Conservation (phyloP, 2,329 filamentous ascomycete species). For the Phialophora verrucosa region DNA sequence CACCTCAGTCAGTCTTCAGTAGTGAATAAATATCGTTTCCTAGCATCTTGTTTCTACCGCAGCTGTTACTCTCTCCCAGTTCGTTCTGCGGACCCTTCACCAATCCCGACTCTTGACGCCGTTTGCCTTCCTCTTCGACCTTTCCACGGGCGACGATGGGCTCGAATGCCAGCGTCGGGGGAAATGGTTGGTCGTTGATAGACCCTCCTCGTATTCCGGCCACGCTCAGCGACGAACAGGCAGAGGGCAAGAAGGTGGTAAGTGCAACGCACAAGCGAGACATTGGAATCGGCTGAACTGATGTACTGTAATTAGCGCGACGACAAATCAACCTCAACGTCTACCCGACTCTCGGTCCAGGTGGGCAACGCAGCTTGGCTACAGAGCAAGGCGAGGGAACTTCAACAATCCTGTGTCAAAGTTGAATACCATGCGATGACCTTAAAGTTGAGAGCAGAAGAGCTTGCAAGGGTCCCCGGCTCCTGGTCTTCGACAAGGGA, state of each 20-base stretch:
- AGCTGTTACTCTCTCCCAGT: not conserved
- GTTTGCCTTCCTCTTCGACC: not conserved
- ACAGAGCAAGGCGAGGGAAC: not conserved
- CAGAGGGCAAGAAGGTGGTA: not conserved
- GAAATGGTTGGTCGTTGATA: not conserved
- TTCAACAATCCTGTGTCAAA: not conserved
- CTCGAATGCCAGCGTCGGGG: not conserved
- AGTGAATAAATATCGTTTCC: not conserved
- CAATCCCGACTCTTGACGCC: not conserved
- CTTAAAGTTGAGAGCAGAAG: not conserved
- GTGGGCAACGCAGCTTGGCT: not conserved
- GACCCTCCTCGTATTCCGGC: too few relatives aligned
- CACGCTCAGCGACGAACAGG: not conserved
- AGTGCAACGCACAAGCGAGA: not conserved
- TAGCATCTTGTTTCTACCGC: not conserved
- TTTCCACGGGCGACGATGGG: not conserved
- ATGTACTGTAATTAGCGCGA: not conserved
- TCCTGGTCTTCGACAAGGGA: not conserved
- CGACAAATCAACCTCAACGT: not conserved
- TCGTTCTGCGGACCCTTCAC: not conserved
- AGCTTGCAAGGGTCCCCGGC: not conserved
- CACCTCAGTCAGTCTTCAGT: not conserved
- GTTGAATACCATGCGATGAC: not conserved
- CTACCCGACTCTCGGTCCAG: not conserved
- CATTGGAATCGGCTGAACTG: not conserved